Evolutionary conservation across 352 stramenopile species (phyloP).

Genomic region (Chrysophaeum taylorii): DNA sequence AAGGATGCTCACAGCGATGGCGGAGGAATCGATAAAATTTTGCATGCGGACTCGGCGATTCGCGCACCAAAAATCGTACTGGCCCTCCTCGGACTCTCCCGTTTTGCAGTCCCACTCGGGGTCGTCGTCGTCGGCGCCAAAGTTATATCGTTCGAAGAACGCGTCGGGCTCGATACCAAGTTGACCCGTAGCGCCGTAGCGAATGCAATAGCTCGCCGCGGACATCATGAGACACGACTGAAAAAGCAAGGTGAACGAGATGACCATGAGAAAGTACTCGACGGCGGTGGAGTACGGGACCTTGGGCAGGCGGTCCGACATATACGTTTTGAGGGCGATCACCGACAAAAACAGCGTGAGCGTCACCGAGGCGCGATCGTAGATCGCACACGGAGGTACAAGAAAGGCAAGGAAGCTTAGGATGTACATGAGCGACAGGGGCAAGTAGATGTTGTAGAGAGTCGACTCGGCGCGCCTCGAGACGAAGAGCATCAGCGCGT

Average conservation of each 20-base stretch:
- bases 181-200: no score
- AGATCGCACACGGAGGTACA: conserved; percentile 41
- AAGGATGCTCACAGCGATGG: no score
- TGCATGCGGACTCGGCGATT: no score
- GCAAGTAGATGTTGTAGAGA: conserved; percentile 46
- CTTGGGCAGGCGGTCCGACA: conserved; percentile 40
- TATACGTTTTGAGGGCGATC: conserved; percentile 54
- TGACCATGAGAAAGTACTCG: conserved; percentile 37
- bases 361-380: conserved; percentile 48
- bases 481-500: conserved; percentile 51
- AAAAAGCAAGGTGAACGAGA: conserved; percentile 19
- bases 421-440: conserved; percentile 44
- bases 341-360: conserved; percentile 50
- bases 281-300: conserved; percentile 55
- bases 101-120: no score
- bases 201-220: neutral
- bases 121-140: no score
- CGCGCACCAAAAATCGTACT: no score
- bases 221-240: conserved; percentile 15
- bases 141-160: no score
- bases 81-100: no score
- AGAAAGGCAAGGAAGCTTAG: conserved; percentile 48
- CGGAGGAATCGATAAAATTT: no score
- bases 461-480: conserved; percentile 45
- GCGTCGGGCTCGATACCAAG: no score